A percentile compares a stretch with the other conserved stretches of the same genome.
phyloP scores from a whole-genome alignment of 2,329 filamentous ascomycete species.

The Talaromyces sp. region DNA sequence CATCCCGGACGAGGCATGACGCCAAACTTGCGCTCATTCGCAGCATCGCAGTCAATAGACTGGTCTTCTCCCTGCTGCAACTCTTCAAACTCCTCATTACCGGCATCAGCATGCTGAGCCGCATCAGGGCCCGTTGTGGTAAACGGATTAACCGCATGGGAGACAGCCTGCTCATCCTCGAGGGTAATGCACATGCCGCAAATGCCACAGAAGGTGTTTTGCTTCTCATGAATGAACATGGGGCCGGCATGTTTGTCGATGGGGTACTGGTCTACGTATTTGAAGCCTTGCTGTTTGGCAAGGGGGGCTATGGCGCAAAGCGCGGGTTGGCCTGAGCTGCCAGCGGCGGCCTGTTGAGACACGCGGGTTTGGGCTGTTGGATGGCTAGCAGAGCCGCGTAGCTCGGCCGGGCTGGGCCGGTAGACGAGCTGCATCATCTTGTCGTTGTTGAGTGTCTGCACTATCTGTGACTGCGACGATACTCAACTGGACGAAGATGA shows the following conservation, averaged over 20 bases:
- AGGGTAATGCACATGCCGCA: slow-evolving; percentile 18
- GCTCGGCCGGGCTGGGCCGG: not conserved
- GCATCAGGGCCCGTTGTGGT: not conserved
- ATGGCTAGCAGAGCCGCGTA: slow-evolving; percentile 3
- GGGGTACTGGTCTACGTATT: slow-evolving; percentile 11
- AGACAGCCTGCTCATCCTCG: slow-evolving; percentile 18
- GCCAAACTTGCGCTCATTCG: slow-evolving; percentile 11
- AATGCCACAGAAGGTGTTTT: slow-evolving; percentile 16
- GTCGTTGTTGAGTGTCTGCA: not conserved
- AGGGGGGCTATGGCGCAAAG: not conserved
- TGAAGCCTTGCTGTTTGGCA: not conserved
- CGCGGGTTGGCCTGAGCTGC: not conserved
- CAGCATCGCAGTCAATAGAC: slow-evolving; percentile 1
- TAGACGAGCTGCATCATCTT: not conserved
- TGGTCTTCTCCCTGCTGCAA: not conserved
- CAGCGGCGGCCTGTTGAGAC: not conserved
- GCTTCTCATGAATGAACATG: slow-evolving; percentile 10
- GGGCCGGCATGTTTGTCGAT: slow-evolving; percentile 17
- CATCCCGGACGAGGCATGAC: slow-evolving; percentile 16
- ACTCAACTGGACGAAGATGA: not conserved
- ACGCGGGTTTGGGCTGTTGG: not conserved
- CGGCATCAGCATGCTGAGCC: slow-evolving; percentile 13
- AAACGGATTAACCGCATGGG: not conserved
- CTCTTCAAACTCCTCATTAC: slow-evolving; percentile 12
- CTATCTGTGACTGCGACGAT: not conserved